These are phyloP conservation scores for Aspergillus sp. DNA, from an alignment of 2,329 filamentous ascomycete species.

Conservation along the genomic window DNA sequence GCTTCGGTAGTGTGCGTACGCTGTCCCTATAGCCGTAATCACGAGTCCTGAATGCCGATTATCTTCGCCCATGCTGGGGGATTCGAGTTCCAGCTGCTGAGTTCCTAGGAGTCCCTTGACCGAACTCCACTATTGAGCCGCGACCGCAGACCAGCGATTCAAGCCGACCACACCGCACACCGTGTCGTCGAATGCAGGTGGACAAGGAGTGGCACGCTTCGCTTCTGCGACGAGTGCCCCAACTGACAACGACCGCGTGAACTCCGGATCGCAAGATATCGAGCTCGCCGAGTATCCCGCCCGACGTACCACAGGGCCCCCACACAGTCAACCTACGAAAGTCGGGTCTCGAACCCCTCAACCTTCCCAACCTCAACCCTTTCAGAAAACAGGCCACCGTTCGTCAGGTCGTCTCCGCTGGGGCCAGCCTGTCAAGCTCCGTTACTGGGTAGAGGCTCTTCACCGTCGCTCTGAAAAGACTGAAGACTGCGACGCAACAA, in stretches of 20 bases:
- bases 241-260: slow-evolving; percentile 12
- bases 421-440: slow-evolving; percentile 21
- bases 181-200: slow-evolving; percentile 29
- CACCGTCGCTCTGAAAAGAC: slow-evolving; percentile 21
- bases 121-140: slow-evolving; percentile 1
- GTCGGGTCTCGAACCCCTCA: slow-evolving; percentile 1
- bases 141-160: slow-evolving; percentile 3
- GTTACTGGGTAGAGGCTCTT: slow-evolving; percentile 37
- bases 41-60: neutral
- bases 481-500: slow-evolving; percentile 51
- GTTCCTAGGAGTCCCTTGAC: neutral
- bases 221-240: slow-evolving; percentile 28
- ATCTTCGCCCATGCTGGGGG: neutral
- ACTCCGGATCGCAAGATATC: slow-evolving; percentile 28
- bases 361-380: neutral
- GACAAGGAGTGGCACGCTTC: slow-evolving; percentile 25
- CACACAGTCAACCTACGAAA: slow-evolving; percentile 2
- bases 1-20: neutral
- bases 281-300: slow-evolving; percentile 32
- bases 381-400: neutral
- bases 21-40: neutral
- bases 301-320: slow-evolving; percentile 11
- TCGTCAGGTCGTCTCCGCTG: slow-evolving; percentile 1
- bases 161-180: slow-evolving; percentile 12
- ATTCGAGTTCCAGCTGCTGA: neutral